A percentile compares a stretch with the other conserved stretches of the same genome.
Evolutionary conservation across 768 basidiomycete genomes (phyloP).

Genomic region (Rhodosporidiobolus sp.): DNA sequence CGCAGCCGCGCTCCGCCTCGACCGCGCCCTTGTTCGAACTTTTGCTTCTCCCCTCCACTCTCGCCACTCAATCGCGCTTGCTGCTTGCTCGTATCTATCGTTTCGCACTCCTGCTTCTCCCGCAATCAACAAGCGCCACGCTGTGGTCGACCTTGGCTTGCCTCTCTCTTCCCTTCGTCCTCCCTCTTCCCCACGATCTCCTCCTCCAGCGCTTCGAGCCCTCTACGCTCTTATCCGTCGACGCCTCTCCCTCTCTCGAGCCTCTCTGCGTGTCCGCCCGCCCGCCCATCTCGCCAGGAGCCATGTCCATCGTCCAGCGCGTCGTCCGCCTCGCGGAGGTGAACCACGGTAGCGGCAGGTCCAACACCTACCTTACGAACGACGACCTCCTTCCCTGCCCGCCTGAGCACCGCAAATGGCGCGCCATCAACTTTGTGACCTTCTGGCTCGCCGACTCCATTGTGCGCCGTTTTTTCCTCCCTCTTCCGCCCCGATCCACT

Average conservation of each 20-base stretch:
- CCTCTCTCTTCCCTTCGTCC: neutral
- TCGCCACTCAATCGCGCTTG: too few relatives aligned
- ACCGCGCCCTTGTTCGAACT: too few relatives aligned
- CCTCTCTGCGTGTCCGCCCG: too few relatives aligned
- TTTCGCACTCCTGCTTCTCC: neutral
- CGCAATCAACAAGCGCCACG: too few relatives aligned
- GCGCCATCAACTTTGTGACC: conserved; percentile 7
- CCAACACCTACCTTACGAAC: conserved; percentile 15
- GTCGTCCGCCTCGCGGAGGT: conserved; percentile 6
- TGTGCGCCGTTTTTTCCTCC: too few relatives aligned
- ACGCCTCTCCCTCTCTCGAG: too few relatives aligned
- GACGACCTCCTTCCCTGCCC: conserved; percentile 28
- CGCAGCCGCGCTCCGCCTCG: too few relatives aligned
- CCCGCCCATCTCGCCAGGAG: neutral
- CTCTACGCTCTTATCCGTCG: too few relatives aligned
- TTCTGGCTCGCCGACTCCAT: conserved; percentile 63
- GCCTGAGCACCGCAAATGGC: conserved; percentile 9
- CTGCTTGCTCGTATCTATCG: neutral
- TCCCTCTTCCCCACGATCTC: neutral
- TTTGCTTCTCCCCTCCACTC: neutral
- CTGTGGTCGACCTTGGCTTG: neutral
- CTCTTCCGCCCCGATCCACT: too few relatives aligned
- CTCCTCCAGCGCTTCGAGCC: neutral
- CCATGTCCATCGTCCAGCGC: conserved; percentile 9
- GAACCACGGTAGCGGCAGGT: neutral